These are phyloP conservation scores for Arthroderma sp. DNA, from an alignment of 2,329 filamentous ascomycete genomes.

Conservation along the genomic window DNA sequence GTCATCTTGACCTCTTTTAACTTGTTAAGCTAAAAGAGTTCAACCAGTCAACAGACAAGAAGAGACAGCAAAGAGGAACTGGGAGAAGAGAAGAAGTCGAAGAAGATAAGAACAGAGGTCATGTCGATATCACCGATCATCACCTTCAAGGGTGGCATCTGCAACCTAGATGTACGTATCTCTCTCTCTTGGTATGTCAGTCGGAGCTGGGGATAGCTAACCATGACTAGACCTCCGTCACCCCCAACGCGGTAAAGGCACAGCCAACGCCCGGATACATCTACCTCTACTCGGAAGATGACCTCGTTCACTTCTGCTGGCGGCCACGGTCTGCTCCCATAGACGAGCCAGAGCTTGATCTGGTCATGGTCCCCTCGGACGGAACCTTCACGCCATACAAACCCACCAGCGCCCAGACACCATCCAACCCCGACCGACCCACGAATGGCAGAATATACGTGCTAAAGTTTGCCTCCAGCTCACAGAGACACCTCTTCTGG, in stretches of 20 bases:
- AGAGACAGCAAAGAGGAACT: background rate
- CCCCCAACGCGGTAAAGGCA: conserved; percentile 61
- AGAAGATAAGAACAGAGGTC: conserved; percentile 3
- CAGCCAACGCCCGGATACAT: conserved; percentile 68
- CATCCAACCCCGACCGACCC: conserved; percentile 49
- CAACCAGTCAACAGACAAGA: background rate
- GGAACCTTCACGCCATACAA: conserved; percentile 77
- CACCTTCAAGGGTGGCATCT: conserved; percentile 91
- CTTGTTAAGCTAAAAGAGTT: background rate
- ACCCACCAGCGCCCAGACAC: conserved; percentile 43
- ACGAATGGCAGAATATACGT: conserved; percentile 82
- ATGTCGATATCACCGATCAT: conserved; percentile 84
- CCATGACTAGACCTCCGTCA: conserved; percentile 38
- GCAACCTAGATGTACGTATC: conserved; percentile 63
- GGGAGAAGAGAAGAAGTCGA: background rate
- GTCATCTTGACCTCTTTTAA: no score
- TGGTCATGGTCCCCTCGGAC: conserved; percentile 87
- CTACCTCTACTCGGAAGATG: conserved; percentile 88
- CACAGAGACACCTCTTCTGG: conserved; percentile 89
- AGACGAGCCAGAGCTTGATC: conserved; percentile 67
- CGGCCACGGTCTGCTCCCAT: conserved; percentile 61
- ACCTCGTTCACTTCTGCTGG: conserved; percentile 96
- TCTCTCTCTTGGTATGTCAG: background rate
- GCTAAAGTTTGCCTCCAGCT: conserved; percentile 87
- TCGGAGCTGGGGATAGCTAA: background rate